phyloP scores from a whole-genome alignment of 768 basidiomycete genomes.

The Sporobolomyces phaffii region DNA sequence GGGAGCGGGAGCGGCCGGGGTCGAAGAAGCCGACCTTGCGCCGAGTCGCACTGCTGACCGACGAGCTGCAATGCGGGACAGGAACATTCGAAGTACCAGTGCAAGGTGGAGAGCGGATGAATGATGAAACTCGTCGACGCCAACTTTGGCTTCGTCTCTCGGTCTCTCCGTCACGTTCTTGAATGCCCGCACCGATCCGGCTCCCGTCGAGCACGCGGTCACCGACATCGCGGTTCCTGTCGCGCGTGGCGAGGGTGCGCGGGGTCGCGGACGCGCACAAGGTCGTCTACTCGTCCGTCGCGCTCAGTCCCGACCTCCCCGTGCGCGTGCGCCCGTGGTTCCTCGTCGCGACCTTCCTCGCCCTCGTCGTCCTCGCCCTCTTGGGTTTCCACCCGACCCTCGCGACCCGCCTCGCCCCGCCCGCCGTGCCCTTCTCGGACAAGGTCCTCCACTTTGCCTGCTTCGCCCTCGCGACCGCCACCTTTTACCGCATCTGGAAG shows the following conservation, averaged over 20 bases:
- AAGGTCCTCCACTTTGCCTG: constrained; percentile 39
- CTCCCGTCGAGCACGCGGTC: constrained; percentile 2
- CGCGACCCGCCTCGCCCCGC: constrained; percentile 19
- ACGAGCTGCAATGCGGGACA: too few species aligned
- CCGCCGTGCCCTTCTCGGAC: constrained; percentile 29
- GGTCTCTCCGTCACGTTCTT: too few species aligned
- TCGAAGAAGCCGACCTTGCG: too few species aligned
- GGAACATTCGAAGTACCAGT: too few species aligned
- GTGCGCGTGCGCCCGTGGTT: constrained; percentile 25
- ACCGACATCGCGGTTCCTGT: neutral
- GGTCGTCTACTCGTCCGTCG: neutral
- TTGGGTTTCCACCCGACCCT: constrained; percentile 40
- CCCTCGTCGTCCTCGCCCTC: constrained; percentile 29
- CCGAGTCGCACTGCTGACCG: too few species aligned
- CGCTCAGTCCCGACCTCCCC: neutral
- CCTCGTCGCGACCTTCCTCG: constrained; percentile 17
- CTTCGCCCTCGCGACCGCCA: constrained; percentile 17
- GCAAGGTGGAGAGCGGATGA: too few species aligned
- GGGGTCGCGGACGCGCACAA: neutral
- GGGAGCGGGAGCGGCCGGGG: neutral
- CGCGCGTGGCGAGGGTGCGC: neutral
- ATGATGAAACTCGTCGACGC: too few species aligned
- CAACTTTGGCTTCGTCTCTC: neutral
- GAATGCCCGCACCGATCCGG: constrained; percentile 16
- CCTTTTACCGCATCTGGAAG: constrained; percentile 32